These are phyloP conservation scores for Cercospora sesami DNA, from an alignment of 2,329 filamentous ascomycete species.

Conservation along the genomic window DNA sequence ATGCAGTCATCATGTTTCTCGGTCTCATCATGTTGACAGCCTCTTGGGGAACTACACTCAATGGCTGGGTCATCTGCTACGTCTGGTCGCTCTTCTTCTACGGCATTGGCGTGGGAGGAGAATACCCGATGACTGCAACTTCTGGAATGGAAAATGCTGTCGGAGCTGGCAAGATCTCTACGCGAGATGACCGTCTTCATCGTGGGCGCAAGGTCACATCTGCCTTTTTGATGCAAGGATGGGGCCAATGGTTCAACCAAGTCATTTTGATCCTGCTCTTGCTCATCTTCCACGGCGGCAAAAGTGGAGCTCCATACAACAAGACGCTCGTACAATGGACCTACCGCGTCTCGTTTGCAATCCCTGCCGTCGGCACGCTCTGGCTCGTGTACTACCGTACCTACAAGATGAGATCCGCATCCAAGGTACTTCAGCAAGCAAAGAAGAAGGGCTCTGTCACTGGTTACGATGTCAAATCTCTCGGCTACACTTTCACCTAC, in stretches of 20 bases:
- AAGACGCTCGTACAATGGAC: conserved; percentile 79
- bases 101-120: conserved; percentile 71
- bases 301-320: conserved; percentile 75
- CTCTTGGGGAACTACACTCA: conserved; percentile 80
- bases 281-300: conserved; percentile 81
- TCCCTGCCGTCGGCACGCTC: conserved; percentile 84
- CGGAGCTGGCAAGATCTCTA: conserved; percentile 82
- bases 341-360: conserved; percentile 87
- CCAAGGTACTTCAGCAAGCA: conserved; percentile 74
- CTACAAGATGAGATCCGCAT: conserved; percentile 89
- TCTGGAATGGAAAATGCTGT: conserved; percentile 80
- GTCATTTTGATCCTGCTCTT: conserved; percentile 82
- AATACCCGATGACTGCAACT: conserved; percentile 96
- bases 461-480: conserved; percentile 84
- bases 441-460: conserved; percentile 88
- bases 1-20: conserved; percentile 90
- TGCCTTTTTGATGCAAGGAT: conserved; percentile 97
- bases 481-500: conserved; percentile 74
- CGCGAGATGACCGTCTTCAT: conserved; percentile 88
- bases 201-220: conserved; percentile 93
- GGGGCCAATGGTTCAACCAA: conserved; percentile 96
- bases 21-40: conserved; percentile 89
- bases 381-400: conserved; percentile 96
- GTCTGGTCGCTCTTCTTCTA: conserved; percentile 94
- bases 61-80: conserved; percentile 98